Base-by-base conservation (phyloP, 306 rosid species). In the Medicago lupulina region DNA sequence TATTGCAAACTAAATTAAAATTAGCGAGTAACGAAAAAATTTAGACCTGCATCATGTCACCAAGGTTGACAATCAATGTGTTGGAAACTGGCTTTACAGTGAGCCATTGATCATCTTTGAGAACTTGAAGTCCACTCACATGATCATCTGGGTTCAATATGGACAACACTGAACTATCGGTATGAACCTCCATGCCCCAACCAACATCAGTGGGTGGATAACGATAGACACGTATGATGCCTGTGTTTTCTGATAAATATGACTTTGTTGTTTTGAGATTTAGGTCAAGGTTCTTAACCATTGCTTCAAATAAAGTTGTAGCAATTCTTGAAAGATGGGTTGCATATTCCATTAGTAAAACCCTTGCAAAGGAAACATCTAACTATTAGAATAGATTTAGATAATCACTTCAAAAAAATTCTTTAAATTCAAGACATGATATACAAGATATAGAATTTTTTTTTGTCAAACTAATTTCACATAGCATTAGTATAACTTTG, bases 121-220 rank as follows among this genome's bases (percentile, higher is more conserved):
- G 88, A 8, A 91, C 75, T 66, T 91, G 82, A 57, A 91, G 91
- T 1, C 94, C 90, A 50, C 86, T 83, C 1, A 89, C 90, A 19
- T 75, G 11, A 10, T 81, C 54, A 8, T 76, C 78, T 64, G 71
- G 85, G 74, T 76, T 81, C 49, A 81, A 38, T 43, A 81, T 81
- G 19, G 85, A 81, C 41, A 81, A 36, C 1, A 81, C 70, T 43
- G 85, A 81, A 69, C 92, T 91, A 74, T 91, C 97, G 14, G 94
- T 91, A 53, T 91, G 97, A 0, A 41, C 83, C 19, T 83, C 91
- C 82, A 91, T 79, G 5, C 97, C 97, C 85, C 85, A 83, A 72
- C 87, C 83, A 84, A 53, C 19, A 51, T 55, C 13, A 0, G 70
- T 36, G 12, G 17, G 50, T 1, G 97, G 97, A 46, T 91, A 89